A percentile compares a stretch with the other conserved stretches of the same genome.
Evolutionary conservation across 2,329 filamentous ascomycete species (phyloP).

Genomic region (Botrytis cinerea): DNA sequence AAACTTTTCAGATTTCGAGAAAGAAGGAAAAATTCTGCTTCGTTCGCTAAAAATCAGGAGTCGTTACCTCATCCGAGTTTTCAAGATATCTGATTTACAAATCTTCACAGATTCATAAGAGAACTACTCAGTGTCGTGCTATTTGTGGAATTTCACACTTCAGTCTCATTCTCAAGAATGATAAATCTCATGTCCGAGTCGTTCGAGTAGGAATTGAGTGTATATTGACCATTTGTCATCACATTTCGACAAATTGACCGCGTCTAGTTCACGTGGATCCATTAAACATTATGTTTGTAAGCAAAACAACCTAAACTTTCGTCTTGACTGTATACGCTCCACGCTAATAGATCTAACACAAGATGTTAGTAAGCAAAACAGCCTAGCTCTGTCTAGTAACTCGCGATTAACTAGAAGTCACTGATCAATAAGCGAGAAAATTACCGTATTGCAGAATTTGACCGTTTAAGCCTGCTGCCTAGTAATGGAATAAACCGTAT

Average conservation of each 20-base stretch:
- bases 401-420: not conserved
- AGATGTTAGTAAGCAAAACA: not conserved
- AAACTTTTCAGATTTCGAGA: not conserved
- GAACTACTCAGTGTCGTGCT: not conserved
- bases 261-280: not conserved
- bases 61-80: rapidly evolving
- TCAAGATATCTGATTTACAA: not conserved
- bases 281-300: not conserved
- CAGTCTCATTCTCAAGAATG: not conserved
- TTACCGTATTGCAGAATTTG: not conserved
- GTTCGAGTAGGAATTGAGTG: not conserved
- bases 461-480: not conserved
- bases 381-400: not conserved
- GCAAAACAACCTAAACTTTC: not conserved
- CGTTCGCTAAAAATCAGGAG: rapidly evolving
- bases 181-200: not conserved
- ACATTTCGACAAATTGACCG: not conserved
- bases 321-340: not conserved
- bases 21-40: rapidly evolving
- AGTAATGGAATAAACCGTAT: not conserved
- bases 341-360: too few relatives aligned
- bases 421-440: not conserved
- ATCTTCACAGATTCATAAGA: not conserved
- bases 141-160: not conserved
- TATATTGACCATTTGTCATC: not conserved